Base-by-base conservation (phyloP, 371 early-diverging fungal species). In the Zancudomyces culisetae region DNA sequence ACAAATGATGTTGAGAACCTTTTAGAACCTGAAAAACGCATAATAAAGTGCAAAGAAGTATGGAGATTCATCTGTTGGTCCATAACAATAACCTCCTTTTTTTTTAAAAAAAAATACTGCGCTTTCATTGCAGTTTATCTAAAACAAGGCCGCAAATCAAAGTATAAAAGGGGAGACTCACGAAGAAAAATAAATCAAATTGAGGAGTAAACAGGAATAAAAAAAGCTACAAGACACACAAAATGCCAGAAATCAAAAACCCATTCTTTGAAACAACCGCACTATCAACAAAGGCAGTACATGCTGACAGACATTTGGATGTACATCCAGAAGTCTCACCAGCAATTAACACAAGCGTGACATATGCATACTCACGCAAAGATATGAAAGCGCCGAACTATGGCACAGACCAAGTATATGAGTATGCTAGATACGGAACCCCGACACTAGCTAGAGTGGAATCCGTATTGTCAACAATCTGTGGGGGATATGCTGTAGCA, bases 261-360 rank as follows among this genome's bases (percentile, higher is more conserved):
- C 57, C 63, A 0, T 48, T 64, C 1, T 57, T 54, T 52, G 27
- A 52, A 10, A 35, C 42, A 6, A 43, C 45, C 10, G 28, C 50
- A 0, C 40, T 55, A 35, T 52, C 59, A 6, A 67, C 67, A 10
- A 56, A 53, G 53, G 29, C 57, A 20, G 22, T 67, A 30, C 67
- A 67, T 28, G 60, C 61, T 43, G 64, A 61, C 52, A 22, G 28
- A 1, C 56, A 65, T 42, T 45, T 62, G 23, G 55, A 47, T 20
- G 58, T 40, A 22, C 90, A 90, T 23, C 76, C 85, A 52, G 95
- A 95, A 51, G 90, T 96, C 3, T 81, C 87, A 51, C 90, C 94
- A 23, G 74, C 93, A 12, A 74, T 96, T 48, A 82, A 80, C 43
- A 77, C 91, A 43, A 84, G 90, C 0, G 90, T 94, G 43, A 96